phyloP scores from a whole-genome alignment of 495 filamentous ascomycete species.

The Podospora fimiseda region DNA sequence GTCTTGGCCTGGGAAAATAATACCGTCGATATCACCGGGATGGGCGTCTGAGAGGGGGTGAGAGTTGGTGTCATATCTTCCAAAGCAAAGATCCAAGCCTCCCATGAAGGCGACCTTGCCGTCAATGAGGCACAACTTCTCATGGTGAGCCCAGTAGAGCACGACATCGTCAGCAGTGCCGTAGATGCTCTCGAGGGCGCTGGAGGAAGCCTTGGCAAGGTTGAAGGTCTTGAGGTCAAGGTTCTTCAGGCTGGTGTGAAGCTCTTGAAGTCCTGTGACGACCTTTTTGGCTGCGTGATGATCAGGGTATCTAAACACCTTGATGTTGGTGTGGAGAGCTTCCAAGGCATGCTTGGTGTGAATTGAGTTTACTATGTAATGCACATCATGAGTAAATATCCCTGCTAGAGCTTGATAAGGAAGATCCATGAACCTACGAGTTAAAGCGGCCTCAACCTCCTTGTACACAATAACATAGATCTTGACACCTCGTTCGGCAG shows the following conservation, averaged over 20 bases:
- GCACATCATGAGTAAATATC: constrained; percentile 1
- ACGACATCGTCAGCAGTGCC: constrained; percentile 72
- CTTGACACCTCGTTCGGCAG: constrained; percentile 80
- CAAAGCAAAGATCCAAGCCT: constrained; percentile 62
- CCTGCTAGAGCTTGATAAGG: constrained; percentile 1
- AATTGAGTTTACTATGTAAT: constrained; percentile 57
- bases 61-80: constrained; percentile 56
- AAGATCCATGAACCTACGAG: constrained; percentile 54
- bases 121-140: constrained; percentile 86
- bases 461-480: constrained; percentile 95
- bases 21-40: constrained; percentile 63
- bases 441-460: constrained; percentile 81
- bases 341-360: constrained; percentile 85
- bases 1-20: constrained; percentile 86
- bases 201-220: constrained; percentile 54
- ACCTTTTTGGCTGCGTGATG: constrained; percentile 64
- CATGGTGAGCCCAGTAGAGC: constrained; percentile 93
- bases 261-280: constrained; percentile 29
- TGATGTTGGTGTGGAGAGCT: constrained; percentile 75
- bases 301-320: constrained; percentile 88
- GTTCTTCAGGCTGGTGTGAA: constrained; percentile 33
- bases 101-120: constrained; percentile 85
- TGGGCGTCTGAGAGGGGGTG: constrained; percentile 86
- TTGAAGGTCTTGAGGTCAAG: constrained; percentile 41
- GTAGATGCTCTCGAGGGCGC: constrained; percentile 69